A percentile compares a stretch with the other conserved stretches of the same genome.
These are phyloP conservation scores for Beauveria varroae DNA, from an alignment of 2,329 filamentous ascomycete species.

Conservation along the genomic window DNA sequence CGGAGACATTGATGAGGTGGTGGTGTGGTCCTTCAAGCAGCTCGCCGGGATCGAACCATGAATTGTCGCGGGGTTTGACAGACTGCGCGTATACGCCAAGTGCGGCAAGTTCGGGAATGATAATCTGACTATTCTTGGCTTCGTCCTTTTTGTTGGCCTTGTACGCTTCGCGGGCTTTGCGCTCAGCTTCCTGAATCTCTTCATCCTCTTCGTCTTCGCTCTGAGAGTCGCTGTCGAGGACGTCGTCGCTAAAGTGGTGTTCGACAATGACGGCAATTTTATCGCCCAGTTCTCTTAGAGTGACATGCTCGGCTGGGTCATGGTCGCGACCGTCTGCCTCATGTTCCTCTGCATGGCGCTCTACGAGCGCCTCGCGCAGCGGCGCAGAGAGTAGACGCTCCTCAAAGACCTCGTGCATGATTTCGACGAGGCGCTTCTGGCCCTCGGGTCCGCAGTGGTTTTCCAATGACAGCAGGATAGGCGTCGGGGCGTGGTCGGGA, in stretches of 20 bases:
- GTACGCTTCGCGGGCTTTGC: constrained; percentile 43
- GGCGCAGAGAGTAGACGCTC: constrained; percentile 50
- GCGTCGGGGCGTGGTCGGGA: constrained; percentile 39
- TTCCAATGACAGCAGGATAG: constrained; percentile 58
- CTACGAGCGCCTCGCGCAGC: constrained; percentile 38
- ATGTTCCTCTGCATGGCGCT: constrained; percentile 28
- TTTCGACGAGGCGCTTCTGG: constrained; percentile 53
- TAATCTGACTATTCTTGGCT: constrained; percentile 35
- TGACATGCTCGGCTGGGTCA: constrained; percentile 44
- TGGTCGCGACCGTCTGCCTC: constrained; percentile 37
- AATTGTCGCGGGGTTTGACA: constrained; percentile 58
- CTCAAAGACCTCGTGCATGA: constrained; percentile 58
- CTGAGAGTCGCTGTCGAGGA: constrained; percentile 29
- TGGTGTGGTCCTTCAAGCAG: constrained; percentile 53
- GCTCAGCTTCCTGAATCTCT: constrained; percentile 19
- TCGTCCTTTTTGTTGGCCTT: constrained; percentile 43
- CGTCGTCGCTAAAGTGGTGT: constrained; percentile 51
- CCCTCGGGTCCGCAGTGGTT: constrained; percentile 57
- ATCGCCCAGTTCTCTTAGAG: constrained; percentile 49
- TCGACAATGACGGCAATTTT: constrained; percentile 63
- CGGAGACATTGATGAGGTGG: constrained; percentile 63
- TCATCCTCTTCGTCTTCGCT: constrained; percentile 31
- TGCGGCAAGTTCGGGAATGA: constrained; percentile 57
- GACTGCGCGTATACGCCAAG: constrained; percentile 64
- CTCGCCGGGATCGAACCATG: constrained; percentile 49